Conservation (phyloP, 2,329 filamentous ascomycete genomes). For the Orbilia ellipsospora region DNA sequence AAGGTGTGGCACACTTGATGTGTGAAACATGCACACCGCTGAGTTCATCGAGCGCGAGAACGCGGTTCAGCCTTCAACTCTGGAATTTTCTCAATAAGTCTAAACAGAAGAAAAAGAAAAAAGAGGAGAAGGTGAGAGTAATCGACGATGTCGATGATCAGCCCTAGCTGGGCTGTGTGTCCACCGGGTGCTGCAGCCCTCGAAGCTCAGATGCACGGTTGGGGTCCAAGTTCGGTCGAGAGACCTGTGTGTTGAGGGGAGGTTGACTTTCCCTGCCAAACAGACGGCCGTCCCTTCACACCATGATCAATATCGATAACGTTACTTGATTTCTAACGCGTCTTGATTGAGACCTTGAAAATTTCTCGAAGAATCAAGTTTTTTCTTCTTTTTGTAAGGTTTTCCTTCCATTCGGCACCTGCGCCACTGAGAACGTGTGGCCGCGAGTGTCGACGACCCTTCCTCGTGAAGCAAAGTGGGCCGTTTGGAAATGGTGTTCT, state of each 20-base stretch:
- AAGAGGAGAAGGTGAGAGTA: slow-evolving; percentile 33
- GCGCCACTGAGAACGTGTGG: slow-evolving; percentile 52
- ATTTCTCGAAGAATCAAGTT: slow-evolving; percentile 48
- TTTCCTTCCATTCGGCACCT: slow-evolving; percentile 28
- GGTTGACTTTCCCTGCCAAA: slow-evolving; percentile 22
- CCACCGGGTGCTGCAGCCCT: slow-evolving; percentile 35
- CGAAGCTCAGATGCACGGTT: slow-evolving; percentile 13
- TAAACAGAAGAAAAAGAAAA: slow-evolving; percentile 10
- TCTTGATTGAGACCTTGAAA: slow-evolving; percentile 10
- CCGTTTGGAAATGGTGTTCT: slow-evolving; percentile 21
- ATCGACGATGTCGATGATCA: slow-evolving; percentile 45
- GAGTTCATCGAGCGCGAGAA: not conserved
- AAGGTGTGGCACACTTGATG: slow-evolving; percentile 37
- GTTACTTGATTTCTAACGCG: slow-evolving; percentile 35
- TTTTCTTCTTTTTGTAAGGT: slow-evolving; percentile 16
- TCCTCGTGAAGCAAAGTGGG: slow-evolving; percentile 28
- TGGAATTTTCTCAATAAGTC: not conserved
- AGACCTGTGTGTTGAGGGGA: slow-evolving; percentile 33
- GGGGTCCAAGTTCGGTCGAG: not conserved
- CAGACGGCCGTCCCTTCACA: not conserved
- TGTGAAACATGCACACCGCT: slow-evolving; percentile 41
- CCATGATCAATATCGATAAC: slow-evolving; percentile 21
- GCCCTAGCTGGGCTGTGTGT: slow-evolving; percentile 46
- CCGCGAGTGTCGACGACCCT: slow-evolving; percentile 11
- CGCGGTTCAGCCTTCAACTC: slow-evolving; percentile 17